These are phyloP conservation scores for Syzygium aqueum DNA, from an alignment of 345 rosid species.

Conservation along the genomic window DNA sequence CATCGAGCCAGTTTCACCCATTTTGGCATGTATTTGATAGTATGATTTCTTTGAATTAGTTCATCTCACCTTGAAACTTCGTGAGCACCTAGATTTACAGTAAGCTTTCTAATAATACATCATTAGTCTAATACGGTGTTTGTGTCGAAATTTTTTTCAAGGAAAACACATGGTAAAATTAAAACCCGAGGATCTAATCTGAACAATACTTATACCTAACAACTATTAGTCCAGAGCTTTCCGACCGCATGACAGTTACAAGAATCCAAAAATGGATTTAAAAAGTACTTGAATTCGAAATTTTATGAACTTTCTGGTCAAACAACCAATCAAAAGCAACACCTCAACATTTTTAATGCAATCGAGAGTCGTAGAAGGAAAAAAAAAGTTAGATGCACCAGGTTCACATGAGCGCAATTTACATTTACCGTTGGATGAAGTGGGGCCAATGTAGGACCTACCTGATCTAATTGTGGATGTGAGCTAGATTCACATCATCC, in stretches of 20 bases:
- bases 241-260: not conserved
- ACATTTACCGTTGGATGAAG: not conserved
- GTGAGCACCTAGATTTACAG: not conserved
- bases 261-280: not conserved
- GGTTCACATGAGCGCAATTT: not conserved
- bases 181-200: not conserved
- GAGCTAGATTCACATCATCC: not conserved
- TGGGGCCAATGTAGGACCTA: not conserved
- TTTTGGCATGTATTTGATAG: not conserved
- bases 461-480: not conserved
- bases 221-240: not conserved
- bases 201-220: not conserved
- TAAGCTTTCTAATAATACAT: not conserved
- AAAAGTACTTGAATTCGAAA: not conserved
- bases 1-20: not conserved
- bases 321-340: not conserved
- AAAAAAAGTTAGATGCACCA: not conserved
- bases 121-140: not conserved
- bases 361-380: not conserved
- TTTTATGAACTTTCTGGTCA: not conserved
- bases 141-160: no score
- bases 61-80: not conserved
- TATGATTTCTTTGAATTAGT: not conserved
- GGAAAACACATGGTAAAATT: not conserved
- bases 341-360: not conserved